Base-by-base conservation (phyloP, 345 rosid species). In the Camelina laxa region DNA sequence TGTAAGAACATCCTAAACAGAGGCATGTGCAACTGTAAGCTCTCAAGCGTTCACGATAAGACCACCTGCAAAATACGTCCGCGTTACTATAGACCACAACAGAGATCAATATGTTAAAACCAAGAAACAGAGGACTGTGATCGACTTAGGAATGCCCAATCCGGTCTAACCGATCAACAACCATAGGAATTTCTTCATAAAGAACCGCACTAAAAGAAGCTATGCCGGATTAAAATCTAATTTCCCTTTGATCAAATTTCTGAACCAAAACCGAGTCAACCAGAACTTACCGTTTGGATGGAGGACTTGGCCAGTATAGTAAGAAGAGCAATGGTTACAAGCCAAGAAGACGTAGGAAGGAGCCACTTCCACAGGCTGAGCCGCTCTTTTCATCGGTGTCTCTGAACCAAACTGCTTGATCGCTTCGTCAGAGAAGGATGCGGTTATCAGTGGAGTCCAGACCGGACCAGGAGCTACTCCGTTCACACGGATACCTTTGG, bases 391-490 rank as follows among this genome's bases (percentile, higher is more conserved):
- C 93, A 91, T 87, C 0, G 96, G 93, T 47, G 83, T 84, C 49
- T 87, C 77, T 3, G 73, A 72, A 3, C 97, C 96, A 39, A 90
- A 84, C 48, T 77, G 42, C 2, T 70, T 68, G 22, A 69, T 78
- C 75, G 82, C 82, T 3, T 93, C 91, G 16, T 86, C 85, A 1
- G 60, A 61, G 60, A 87, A 89, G 0, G 97, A 87, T 4, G 93
- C 79, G 0, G 96, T 88, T 42, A 87, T 77, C 75, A 93, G 56
- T 1, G 90, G 98, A 13, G 95, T 93, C 98, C 93, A 89, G 4
- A 90, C 86, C 10, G 92, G 97, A 19, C 98, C 95, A 0, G 96
- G 95, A 9, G 92, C 93, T 0, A 91, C 93, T 0, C 89, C 95
- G 3, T 93, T 87, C 9, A 93, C 92, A 0, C 91, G 85, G 7